Conservation (phyloP, 2,329 filamentous ascomycete species). For the Botrytis hyacinthi region DNA sequence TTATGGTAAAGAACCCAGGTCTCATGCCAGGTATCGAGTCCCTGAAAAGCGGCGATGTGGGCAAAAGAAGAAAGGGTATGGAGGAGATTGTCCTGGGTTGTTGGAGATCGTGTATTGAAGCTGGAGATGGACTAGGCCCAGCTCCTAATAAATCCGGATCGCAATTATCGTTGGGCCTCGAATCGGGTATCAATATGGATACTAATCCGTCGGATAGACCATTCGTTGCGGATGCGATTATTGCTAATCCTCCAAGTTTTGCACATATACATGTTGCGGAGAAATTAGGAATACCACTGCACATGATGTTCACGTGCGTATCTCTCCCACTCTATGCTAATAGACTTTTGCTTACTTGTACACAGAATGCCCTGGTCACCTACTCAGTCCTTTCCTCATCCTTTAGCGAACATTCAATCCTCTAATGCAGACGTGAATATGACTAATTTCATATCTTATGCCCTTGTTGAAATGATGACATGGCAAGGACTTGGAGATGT, state of each 20-base stretch:
- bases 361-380: conserved; percentile 66
- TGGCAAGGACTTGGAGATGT: conserved; percentile 82
- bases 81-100: conserved; percentile 78
- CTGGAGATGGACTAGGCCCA: conserved; percentile 58
- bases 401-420: conserved; percentile 64
- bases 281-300: conserved; percentile 70
- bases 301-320: conserved; percentile 86
- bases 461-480: conserved; percentile 68
- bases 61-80: conserved; percentile 70
- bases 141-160: conserved; percentile 27
- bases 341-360: conserved; percentile 9
- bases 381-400: conserved; percentile 68
- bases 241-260: conserved; percentile 76
- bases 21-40: conserved; percentile 81
- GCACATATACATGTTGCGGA: conserved; percentile 74
- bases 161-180: conserved; percentile 30
- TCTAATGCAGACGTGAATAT: conserved; percentile 61
- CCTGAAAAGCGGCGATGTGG: conserved; percentile 73
- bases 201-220: conserved; percentile 45
- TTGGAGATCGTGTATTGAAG: conserved; percentile 82
- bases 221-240: conserved; percentile 81
- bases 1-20: conserved; percentile 88
- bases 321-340: neutral
- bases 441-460: conserved; percentile 68
- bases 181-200: conserved; percentile 39